Conservation (phyloP, 2,329 filamentous ascomycete species). For the Arthrobotrys sinensis region DNA sequence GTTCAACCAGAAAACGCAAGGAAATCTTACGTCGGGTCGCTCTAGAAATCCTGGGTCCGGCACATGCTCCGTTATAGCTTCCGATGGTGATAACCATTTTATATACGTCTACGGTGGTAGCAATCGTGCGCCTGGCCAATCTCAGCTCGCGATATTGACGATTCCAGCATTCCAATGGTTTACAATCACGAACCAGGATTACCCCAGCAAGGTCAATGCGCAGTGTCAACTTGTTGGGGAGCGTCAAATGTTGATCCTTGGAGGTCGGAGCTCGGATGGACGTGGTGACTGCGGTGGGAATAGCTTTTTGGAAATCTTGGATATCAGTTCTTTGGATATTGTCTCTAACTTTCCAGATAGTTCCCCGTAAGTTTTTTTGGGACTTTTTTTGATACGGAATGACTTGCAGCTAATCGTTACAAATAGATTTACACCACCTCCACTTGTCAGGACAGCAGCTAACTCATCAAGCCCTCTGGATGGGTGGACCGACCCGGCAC, state of each 20-base stretch:
- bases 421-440: conserved; percentile 41
- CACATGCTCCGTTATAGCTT: conserved; percentile 51
- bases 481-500: conserved; percentile 51
- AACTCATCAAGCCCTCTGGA: conserved; percentile 31
- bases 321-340: conserved; percentile 38
- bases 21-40: conserved; percentile 52
- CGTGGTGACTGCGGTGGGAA: conserved; percentile 52
- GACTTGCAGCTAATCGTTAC: background rate
- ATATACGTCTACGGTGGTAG: conserved; percentile 59
- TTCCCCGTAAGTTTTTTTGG: conserved; percentile 33
- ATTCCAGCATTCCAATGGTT: conserved; percentile 55
- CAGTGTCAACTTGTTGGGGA: conserved; percentile 54
- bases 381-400: background rate
- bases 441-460: conserved; percentile 9
- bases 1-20: conserved; percentile 48
- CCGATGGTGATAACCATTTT: conserved; percentile 45
- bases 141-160: conserved; percentile 52
- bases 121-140: conserved; percentile 51
- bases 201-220: conserved; percentile 53
- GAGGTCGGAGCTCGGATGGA: conserved; percentile 48
- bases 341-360: conserved; percentile 42
- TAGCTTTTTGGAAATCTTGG: conserved; percentile 45
- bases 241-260: conserved; percentile 59
- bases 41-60: conserved; percentile 48
- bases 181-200: conserved; percentile 37